Base-by-base conservation (phyloP, 148 eudicot genomes). In the Rhododendron vialii region DNA sequence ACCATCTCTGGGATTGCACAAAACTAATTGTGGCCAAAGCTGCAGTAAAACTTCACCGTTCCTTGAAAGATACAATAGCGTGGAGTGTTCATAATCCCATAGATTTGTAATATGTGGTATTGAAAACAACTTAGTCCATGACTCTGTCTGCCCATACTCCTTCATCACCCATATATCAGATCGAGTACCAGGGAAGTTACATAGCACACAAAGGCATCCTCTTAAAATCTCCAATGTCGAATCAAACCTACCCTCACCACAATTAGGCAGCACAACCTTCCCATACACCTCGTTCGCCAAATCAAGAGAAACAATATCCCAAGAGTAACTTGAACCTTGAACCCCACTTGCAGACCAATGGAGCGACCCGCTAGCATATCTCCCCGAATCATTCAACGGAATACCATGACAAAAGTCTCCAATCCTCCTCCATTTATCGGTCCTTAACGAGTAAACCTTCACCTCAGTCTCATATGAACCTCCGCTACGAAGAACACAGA, bases 131-230 rank as follows among this genome's bases (percentile, higher is more conserved):
- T 89, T 93, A n/a, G 81, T 82, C 95, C 95, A 93, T 24, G 93
- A 91, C 22, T 90, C 89, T 61, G 81, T 30, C 59, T 84, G 87
- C 18, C 91, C 93, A 55, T 93, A 91, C 57, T 87, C 91, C 85
- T 90, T 87, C 92, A 92, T 85, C 45, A 90, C 83, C 94, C 94
- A 92, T 7, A 93, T 41, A 83, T 93, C 94, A 1, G 82, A 75
- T 43, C 76, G 78, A 57, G 36, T 36, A 26, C 55, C 28, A 1
- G n/a, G 12, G 87, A 83, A 83, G 82, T 85, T 84, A 74, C 86
- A 71, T n/a, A 91, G 47, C 51, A 90, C 86, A 86, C 57, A 86
- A 17, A 92, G 67, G n/a, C 87, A 85, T 9, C 82, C 88, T 10
- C 48, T 75, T 30, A 92, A 51, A 53, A 88, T 88, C 3, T 82